A percentile compares a stretch with the other conserved stretches of the same genome.
phyloP scores from a whole-genome alignment of 2,329 filamentous ascomycete species.

The Nemania serpens region DNA sequence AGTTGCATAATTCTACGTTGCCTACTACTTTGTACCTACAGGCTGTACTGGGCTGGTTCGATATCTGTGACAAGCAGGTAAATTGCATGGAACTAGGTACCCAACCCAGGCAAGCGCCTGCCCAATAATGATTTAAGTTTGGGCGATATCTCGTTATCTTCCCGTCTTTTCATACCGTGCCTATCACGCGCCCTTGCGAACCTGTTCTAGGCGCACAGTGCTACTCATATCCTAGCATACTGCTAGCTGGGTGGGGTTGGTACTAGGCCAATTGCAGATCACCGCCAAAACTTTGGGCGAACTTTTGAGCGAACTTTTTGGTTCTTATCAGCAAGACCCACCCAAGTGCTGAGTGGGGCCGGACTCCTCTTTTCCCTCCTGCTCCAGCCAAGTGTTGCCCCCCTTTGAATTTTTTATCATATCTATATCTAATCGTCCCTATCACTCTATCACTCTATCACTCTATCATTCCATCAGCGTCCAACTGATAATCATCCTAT shows the following conservation, averaged over 20 bases:
- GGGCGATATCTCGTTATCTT: slow-evolving; percentile 15
- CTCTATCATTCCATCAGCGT: slow-evolving; percentile 23
- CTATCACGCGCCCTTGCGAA: background rate
- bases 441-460: slow-evolving; percentile 30
- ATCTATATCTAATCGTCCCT: slow-evolving; percentile 37
- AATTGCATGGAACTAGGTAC: background rate
- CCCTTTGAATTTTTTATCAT: slow-evolving; percentile 35
- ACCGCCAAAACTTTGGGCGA: background rate
- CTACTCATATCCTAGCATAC: background rate
- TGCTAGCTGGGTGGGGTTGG: background rate
- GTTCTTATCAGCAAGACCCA: slow-evolving; percentile 28
- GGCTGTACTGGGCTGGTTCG: background rate
- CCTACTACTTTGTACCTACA: too few relatives aligned
- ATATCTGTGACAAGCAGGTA: background rate
- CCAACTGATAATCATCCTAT: slow-evolving; percentile 23
- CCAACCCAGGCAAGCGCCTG: slow-evolving; percentile 14
- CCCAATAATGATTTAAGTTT: slow-evolving; percentile 5
- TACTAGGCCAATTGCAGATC: slow-evolving; percentile 17
- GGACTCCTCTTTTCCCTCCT: slow-evolving; percentile 11
- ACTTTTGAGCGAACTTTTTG: slow-evolving; percentile 1
- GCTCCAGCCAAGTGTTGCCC: background rate
- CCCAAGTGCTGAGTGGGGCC: slow-evolving; percentile 13
- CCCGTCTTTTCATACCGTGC: background rate
- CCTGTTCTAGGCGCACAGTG: slow-evolving; percentile 4
- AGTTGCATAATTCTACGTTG: background rate